A percentile compares a stretch with the other conserved stretches of the same genome.
phyloP scores from a whole-genome alignment of 2,329 filamentous ascomycete species.

The Colletotrichum nymphaeae region DNA sequence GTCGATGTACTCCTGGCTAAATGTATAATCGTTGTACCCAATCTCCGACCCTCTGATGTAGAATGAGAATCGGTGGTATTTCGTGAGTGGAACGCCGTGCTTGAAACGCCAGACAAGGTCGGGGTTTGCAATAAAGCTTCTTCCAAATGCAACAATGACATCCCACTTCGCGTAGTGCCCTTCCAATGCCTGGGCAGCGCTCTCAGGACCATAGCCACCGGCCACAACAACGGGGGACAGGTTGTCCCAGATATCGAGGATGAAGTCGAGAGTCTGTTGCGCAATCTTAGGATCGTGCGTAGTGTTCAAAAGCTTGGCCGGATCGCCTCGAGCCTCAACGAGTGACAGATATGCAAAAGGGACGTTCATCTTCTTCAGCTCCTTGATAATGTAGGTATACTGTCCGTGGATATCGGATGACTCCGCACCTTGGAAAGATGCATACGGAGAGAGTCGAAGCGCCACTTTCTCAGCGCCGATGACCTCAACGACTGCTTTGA shows the following conservation, averaged over 20 bases:
- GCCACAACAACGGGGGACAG: constrained; percentile 42
- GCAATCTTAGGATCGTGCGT: constrained; percentile 48
- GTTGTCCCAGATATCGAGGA: constrained; percentile 45
- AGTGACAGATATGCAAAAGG: constrained; percentile 43
- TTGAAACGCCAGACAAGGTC: constrained; percentile 43
- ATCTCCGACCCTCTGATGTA: constrained; percentile 33
- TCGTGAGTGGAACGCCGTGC: constrained; percentile 38
- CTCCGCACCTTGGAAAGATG: constrained; percentile 40
- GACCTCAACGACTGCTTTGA: constrained; percentile 42
- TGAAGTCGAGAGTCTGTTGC: constrained; percentile 42
- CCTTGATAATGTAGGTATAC: constrained; percentile 40
- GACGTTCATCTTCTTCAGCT: constrained; percentile 41
- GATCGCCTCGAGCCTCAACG: constrained; percentile 43
- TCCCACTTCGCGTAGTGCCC: constrained; percentile 43
- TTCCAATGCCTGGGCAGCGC: constrained; percentile 38
- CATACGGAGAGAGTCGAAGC: constrained; percentile 50
- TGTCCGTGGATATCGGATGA: constrained; percentile 37
- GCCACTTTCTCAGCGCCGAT: constrained; percentile 49
- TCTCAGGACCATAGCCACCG: constrained; percentile 39
- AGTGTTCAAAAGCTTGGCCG: constrained; percentile 43
- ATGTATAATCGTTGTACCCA: constrained; percentile 24
- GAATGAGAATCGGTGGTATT: constrained; percentile 42
- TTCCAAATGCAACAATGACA: constrained; percentile 44
- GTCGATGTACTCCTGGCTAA: constrained; percentile 21
- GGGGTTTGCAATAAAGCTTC: constrained; percentile 43